Conservation (phyloP, 2,329 filamentous ascomycete species). For the Neonectria hederae region DNA sequence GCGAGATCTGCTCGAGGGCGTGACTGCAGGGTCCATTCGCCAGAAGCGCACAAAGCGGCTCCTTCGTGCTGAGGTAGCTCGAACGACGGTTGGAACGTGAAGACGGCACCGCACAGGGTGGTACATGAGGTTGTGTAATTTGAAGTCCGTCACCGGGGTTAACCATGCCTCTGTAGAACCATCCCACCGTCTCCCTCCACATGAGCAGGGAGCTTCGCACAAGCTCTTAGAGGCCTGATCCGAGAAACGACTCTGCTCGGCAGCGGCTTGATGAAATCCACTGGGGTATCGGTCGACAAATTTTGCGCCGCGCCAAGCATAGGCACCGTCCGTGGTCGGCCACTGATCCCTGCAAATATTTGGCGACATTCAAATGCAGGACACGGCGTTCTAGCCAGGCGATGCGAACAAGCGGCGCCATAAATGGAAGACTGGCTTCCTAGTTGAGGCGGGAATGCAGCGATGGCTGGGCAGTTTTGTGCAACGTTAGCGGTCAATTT, state of each 20-base stretch:
- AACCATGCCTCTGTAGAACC: conserved; percentile 8
- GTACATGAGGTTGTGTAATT: background rate
- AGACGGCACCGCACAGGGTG: background rate
- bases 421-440: conserved; percentile 14
- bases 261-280: conserved; percentile 8
- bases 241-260: conserved; percentile 2
- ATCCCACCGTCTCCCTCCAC: background rate
- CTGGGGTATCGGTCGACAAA: background rate
- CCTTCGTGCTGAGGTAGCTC: conserved; percentile 3
- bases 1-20: conserved; percentile 9
- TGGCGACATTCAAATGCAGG: conserved; percentile 6
- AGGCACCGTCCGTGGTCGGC: background rate
- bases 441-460: background rate
- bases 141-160: background rate
- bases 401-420: conserved; percentile 3
- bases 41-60: conserved; percentile 7
- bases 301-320: conserved; percentile 1
- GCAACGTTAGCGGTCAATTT: conserved; percentile 16
- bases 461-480: conserved; percentile 15
- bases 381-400: conserved; percentile 4
- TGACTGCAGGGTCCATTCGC: conserved; percentile 9
- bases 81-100: background rate
- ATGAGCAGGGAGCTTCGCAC: background rate
- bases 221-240: conserved; percentile 6
- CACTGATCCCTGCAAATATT: background rate